Evolutionary conservation across 305 asterid genomes (phyloP).

Genomic region (Galium porrigens): DNA sequence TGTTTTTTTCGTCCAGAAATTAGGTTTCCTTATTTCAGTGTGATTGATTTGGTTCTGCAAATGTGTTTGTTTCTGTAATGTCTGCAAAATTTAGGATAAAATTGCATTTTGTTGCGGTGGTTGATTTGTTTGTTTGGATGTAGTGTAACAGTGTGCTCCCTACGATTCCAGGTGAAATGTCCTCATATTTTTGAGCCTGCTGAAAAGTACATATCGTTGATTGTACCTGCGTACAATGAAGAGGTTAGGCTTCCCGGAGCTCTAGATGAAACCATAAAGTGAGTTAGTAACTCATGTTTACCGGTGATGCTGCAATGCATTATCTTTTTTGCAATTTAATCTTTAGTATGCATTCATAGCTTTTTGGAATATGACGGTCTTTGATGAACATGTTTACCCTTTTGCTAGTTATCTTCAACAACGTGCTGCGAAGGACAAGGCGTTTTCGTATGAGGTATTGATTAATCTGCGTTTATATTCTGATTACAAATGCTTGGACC

Average conservation of each 20-base stretch:
- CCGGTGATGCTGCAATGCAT: too few species aligned
- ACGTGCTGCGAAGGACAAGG: conserved; percentile 55
- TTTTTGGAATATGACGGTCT: conserved; percentile 6
- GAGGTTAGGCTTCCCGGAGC: conserved; percentile 84
- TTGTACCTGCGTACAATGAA: conserved; percentile 82
- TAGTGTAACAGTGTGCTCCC: background rate
- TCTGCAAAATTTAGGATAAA: background rate
- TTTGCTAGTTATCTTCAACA: conserved; percentile 72
- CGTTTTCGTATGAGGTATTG: conserved; percentile 80
- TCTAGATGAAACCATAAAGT: conserved; percentile 70
- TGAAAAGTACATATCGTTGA: conserved; percentile 77
- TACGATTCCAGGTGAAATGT: conserved; percentile 55
- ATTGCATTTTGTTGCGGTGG: background rate
- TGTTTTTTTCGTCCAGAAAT: background rate
- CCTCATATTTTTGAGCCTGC: conserved; percentile 73
- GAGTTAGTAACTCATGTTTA: conserved; percentile 9
- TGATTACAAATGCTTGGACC: background rate
- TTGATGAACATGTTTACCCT: conserved; percentile 15
- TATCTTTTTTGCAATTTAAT: background rate
- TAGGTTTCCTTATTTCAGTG: background rate
- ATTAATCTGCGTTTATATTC: background rate
- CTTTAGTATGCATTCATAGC: background rate
- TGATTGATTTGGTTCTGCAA: background rate
- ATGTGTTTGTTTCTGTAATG: background rate
- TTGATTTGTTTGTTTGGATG: background rate